Conservation (phyloP, 495 filamentous ascomycete species). For the Hypoxylon subgilvum region DNA sequence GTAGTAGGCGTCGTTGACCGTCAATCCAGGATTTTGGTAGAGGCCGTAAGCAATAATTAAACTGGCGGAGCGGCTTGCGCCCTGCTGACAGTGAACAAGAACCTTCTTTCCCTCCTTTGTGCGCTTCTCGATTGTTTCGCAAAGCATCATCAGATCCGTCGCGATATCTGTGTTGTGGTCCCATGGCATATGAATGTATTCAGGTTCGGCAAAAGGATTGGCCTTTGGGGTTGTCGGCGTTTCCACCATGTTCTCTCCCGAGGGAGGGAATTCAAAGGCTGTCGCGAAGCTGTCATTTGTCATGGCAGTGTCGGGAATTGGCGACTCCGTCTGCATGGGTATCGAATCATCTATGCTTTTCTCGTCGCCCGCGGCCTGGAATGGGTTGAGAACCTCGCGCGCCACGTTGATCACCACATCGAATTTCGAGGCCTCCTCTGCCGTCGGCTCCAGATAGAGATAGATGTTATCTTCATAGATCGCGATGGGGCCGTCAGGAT, state of each 20-base stretch:
- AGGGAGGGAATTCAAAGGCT: slow-evolving; percentile 65
- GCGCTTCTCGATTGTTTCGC: slow-evolving; percentile 82
- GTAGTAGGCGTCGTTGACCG: slow-evolving; percentile 92
- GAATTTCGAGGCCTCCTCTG: slow-evolving; percentile 81
- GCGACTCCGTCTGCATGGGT: slow-evolving; percentile 36
- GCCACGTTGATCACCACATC: slow-evolving; percentile 96
- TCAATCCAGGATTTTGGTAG: slow-evolving; percentile 84
- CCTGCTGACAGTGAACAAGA: slow-evolving; percentile 92
- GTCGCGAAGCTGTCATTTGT: slow-evolving; percentile 75
- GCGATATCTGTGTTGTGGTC: slow-evolving; percentile 98
- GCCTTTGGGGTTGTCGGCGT: slow-evolving; percentile 66
- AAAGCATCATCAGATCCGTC: slow-evolving; percentile 81
- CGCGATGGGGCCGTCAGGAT: slow-evolving; percentile 88
- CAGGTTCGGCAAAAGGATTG: slow-evolving; percentile 65
- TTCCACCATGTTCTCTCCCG: slow-evolving; percentile 42
- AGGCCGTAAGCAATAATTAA: slow-evolving; percentile 95
- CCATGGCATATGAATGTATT: slow-evolving; percentile 96
- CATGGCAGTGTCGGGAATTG: slow-evolving; percentile 71
- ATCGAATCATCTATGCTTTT: slow-evolving; percentile 42
- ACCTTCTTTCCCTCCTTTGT: slow-evolving; percentile 82
- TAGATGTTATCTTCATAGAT: slow-evolving; percentile 95
- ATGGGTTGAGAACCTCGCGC: slow-evolving; percentile 90
- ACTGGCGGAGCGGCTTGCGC: slow-evolving; percentile 94
- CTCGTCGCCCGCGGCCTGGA: slow-evolving; percentile 54
- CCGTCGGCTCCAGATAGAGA: slow-evolving; percentile 87